phyloP scores from a whole-genome alignment of 352 stramenopile genomes.

The Phytophthora colocasiae region DNA sequence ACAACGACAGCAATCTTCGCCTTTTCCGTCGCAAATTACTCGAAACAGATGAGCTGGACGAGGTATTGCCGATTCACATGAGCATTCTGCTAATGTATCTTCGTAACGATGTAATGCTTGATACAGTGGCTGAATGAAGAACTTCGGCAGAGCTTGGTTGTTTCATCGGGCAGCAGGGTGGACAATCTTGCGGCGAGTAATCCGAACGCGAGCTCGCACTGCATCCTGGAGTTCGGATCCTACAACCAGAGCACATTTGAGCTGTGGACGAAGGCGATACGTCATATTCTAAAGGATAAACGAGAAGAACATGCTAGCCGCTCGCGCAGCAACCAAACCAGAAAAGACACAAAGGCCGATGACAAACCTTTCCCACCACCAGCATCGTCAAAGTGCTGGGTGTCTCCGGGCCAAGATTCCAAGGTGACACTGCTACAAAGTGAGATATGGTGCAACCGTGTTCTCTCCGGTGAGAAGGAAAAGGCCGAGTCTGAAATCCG shows the following conservation, averaged over 20 bases:
- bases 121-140: slow-evolving; percentile 78
- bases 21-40: slow-evolving; percentile 81
- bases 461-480: slow-evolving; percentile 81
- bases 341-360: slow-evolving; percentile 22
- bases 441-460: slow-evolving; percentile 87
- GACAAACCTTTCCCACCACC: background rate
- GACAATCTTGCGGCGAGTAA: slow-evolving; percentile 64
- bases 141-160: slow-evolving; percentile 61
- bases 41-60: slow-evolving; percentile 79
- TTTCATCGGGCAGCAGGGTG: slow-evolving; percentile 49
- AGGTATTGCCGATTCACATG: slow-evolving; percentile 40
- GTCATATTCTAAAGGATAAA: slow-evolving; percentile 68
- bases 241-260: slow-evolving; percentile 87
- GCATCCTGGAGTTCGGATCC: slow-evolving; percentile 81
- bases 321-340: slow-evolving; percentile 29
- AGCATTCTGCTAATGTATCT: background rate
- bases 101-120: background rate
- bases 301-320: slow-evolving; percentile 40
- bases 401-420: slow-evolving; percentile 85
- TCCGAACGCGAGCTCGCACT: slow-evolving; percentile 61
- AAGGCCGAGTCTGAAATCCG: slow-evolving; percentile 86
- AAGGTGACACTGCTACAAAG: slow-evolving; percentile 86
- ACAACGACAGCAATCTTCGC: slow-evolving; percentile 41
- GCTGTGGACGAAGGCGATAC: slow-evolving; percentile 87
- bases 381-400: slow-evolving; percentile 45